These are phyloP conservation scores for Diddensiella caesifluorescens DNA, from an alignment of 805 yeast species.

Conservation along the genomic window DNA sequence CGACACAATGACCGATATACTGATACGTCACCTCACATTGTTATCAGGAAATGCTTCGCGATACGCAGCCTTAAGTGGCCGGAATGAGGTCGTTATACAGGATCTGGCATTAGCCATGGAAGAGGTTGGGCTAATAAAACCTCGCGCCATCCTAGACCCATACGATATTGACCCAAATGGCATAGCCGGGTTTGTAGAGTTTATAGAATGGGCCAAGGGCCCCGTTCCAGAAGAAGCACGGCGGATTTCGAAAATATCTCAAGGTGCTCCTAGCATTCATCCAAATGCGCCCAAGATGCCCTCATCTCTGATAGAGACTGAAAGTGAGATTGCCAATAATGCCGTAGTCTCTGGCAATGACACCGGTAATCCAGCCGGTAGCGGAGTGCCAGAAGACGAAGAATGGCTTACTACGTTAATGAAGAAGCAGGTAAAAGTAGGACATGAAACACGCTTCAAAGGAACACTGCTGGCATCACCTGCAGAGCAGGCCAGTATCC, in stretches of 20 bases:
- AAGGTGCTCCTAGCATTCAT: constrained; percentile 1
- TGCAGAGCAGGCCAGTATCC: constrained; percentile 3
- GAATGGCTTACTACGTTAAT: constrained; percentile 33
- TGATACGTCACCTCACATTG: constrained; percentile 55
- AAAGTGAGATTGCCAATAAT: not conserved
- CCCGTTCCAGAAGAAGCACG: constrained; percentile 42
- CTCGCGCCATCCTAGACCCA: constrained; percentile 50
- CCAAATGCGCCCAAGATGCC: not conserved
- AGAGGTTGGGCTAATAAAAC: constrained; percentile 56
- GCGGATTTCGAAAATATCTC: constrained; percentile 15
- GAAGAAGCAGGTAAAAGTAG: constrained; percentile 31
- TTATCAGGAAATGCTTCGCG: constrained; percentile 47
- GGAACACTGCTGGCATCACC: constrained; percentile 27
- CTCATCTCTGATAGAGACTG: not conserved
- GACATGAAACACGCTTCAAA: constrained; percentile 30
- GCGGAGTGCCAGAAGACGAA: not conserved
- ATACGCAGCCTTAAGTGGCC: constrained; percentile 45
- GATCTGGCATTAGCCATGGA: constrained; percentile 71
- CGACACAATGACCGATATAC: constrained; percentile 72
- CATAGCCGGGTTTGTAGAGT: constrained; percentile 44
- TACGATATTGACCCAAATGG: constrained; percentile 45
- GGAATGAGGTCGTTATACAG: constrained; percentile 47
- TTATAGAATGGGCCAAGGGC: constrained; percentile 54
- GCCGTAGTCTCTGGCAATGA: not conserved
- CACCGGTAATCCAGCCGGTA: not conserved